Evolutionary conservation across 371 early-diverging fungal genomes (phyloP).

Genomic region (Rhizopus delemar): DNA sequence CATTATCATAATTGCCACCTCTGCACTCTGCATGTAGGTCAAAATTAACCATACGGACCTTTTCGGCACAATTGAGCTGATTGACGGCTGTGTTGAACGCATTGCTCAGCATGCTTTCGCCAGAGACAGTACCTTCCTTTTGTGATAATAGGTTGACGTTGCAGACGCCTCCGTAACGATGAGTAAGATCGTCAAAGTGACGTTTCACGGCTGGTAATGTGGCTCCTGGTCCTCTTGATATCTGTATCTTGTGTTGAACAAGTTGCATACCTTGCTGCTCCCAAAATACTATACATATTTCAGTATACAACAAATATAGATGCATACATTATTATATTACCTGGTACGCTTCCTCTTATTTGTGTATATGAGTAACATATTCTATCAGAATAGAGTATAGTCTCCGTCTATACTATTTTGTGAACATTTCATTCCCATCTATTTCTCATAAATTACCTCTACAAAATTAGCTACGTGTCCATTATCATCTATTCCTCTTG

Average conservation of each 20-base stretch:
- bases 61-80: conserved; percentile 28
- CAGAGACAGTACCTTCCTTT: conserved; percentile 58
- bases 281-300: conserved; percentile 78
- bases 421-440: neutral
- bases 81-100: conserved; percentile 67
- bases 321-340: conserved; percentile 24
- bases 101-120: conserved; percentile 71
- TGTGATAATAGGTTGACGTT: conserved; percentile 83
- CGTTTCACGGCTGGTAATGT: conserved; percentile 77
- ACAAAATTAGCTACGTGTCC: conserved; percentile 98
- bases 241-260: conserved; percentile 77
- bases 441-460: conserved; percentile 59
- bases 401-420: conserved; percentile 61
- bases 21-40: conserved; percentile 85
- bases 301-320: neutral
- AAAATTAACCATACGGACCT: conserved; percentile 66
- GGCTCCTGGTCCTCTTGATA: conserved; percentile 69
- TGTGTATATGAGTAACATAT: conserved; percentile 74
- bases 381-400: conserved; percentile 63
- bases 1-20: conserved; percentile 79
- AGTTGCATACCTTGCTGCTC: conserved; percentile 89
- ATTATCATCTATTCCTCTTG: conserved; percentile 95
- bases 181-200: conserved; percentile 78
- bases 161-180: conserved; percentile 74
- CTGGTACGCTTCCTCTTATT: conserved; percentile 93